Base-by-base conservation (phyloP, 495 filamentous ascomycete genomes). In the Durotheca rogersii region DNA sequence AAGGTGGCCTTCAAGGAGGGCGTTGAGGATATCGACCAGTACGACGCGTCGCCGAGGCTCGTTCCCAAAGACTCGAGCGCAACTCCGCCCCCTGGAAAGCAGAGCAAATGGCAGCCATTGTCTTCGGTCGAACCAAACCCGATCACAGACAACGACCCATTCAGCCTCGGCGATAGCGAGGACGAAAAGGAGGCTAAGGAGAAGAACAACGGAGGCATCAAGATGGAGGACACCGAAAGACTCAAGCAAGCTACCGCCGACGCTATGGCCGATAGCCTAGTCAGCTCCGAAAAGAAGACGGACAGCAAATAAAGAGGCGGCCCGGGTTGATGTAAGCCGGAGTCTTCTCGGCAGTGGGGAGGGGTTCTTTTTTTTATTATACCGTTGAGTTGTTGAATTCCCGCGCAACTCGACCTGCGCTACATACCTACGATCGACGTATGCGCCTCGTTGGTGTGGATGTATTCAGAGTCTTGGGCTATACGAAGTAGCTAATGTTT, bases 91-190 rank as follows among this genome's bases (percentile, higher is more conserved):
- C 66, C 69, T 17, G 76, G 73, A 62, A 93, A 88, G 71, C 71
- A 80, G 10, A 94, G 88, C 76, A 98, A 98, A 73, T 98, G 93
- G 93, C 92, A 98, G 67, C 93, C 94, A 11, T 72, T 98, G 41
- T 87, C 89, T 21, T 81, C 85, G 0, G 82, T 95, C 4, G 90
- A 94, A 34, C 93, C 94, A 4, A 86, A 81, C 41, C 93, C 94
- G 23, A 84, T 92, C 34, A 82, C 81, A 7, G 92, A 98, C 52
- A 88, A 94, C 58, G 93, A 98, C 62, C 93, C 93, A 0, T 98
- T 98, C 69, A 95, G 89, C 58, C 79, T 98, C 7, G 93, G 93
- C 1, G 93, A 98, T 60, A 95, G 90, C 58, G 89, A 95, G 50
- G 93, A 97, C 39, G 94, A 97, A 69, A 86, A 87, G 52, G 90